Base-by-base conservation (phyloP, 345 rosid genomes). In the Citropsis articulata region DNA sequence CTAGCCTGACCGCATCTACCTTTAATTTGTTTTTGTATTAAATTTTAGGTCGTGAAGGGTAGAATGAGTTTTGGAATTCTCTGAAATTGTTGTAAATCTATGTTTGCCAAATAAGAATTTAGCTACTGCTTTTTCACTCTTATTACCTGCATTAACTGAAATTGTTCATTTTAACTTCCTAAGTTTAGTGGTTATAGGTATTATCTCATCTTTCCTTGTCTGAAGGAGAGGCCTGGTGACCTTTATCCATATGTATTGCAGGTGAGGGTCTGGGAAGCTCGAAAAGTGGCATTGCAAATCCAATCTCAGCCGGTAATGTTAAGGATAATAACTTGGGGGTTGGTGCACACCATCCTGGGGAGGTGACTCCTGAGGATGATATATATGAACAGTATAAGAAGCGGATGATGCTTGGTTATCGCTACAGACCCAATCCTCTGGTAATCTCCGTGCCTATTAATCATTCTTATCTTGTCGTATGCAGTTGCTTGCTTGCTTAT, bases 361-460 rank as follows among this genome's bases (percentile, higher is more conserved):
- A 97, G 69, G 98, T 97, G 82, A 84, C 85, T 24, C 48, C 98
- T 28, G 98, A 97, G 0, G 99, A 97, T 86, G 99, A 97, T 81
- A 94, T 94, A 82, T 96, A 96, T 56, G 99, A 96, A 85, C 99
- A 94, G 84, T 96, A 96, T 75, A 96, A 96, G 92, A 96, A 96
- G 93, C 91, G 98, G 53, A 96, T 96, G 98, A 96, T 96, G 98
- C 97, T 96, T 56, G 99, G 99, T 62, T 96, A 96, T 84, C 91
- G 92, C 65, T 67, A 96, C 80, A 89, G 98, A 75, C 99, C 99
- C 57, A 96, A 96, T 82, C 99, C 99, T 69, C 84, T 94, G 97
- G 99, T 94, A 92, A 71, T 19, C 62, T 50, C 62, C 38, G 0
- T 28, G 24, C 16, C 35, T 28, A 10, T 27, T 28, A 70, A 25